Evolutionary conservation across 371 early-diverging fungal genomes (phyloP), one percentile per base, ranked within the genome.

Genomic region (Lichtheimia ornata): DNA sequence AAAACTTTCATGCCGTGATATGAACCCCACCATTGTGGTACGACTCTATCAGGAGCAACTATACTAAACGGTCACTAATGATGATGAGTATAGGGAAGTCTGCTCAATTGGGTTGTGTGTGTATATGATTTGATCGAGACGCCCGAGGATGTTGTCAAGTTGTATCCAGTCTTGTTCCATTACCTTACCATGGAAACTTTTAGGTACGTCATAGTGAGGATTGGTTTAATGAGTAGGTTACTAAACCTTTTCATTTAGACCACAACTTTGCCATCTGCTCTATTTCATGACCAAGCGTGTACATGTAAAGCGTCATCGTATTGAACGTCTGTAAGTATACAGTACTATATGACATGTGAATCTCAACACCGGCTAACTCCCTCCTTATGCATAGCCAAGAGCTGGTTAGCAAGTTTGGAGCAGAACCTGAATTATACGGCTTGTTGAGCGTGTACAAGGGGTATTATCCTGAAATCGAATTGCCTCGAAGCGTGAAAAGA

Each of bases 141-240:
- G 24, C 72, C 66, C 18, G 68, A 74, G 24, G 69, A 71, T 56
- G 53, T 82, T 3, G 59, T 60, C 13, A 74, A 74, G 18, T 52
- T 82, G 24, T 85, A 85, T 47, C 69, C 65, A 7, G 78, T 82
- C 1, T 60, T 77, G 1, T 84, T 85, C 54, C 78, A 77, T 50
- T 80, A 79, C 59, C 63, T 85, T 3, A 30, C 64, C 15, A 69
- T 68, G 49, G 74, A 68, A 14, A 59, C 65, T 0, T 42, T 79
- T 7, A 71, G 85, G 81, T 77, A 66, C 28, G 56, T 40, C 5
- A 30, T 15, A 18, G 15, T 11, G 11, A 22, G 22, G 9, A 18
- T 51, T 5, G 11, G 43, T 24, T 24, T 47, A 5, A 22, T 42
- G 11, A 14, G 5, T 22, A 17, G 13, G 18, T 1, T 41, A 45